phyloP scores from a whole-genome alignment of 1,284 basidiomycete species.

The Mycena citricolor region DNA sequence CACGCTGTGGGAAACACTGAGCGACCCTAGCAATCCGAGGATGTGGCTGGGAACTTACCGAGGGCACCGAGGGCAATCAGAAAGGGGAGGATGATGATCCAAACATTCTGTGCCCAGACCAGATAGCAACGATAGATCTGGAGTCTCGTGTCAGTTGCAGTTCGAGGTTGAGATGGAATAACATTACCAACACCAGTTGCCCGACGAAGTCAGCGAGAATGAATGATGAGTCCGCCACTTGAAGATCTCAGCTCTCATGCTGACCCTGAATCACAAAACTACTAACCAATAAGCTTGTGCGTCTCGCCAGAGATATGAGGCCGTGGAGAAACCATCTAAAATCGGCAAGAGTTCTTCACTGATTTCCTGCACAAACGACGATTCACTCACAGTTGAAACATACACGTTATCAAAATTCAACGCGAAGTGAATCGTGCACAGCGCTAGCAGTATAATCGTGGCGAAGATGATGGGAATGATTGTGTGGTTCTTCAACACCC shows the following conservation, averaged over 20 bases:
- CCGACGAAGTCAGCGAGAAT: constrained; percentile 13
- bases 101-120: constrained; percentile 34
- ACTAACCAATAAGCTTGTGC: constrained; percentile 6
- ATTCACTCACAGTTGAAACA: no score
- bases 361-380: no score
- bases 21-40: constrained; percentile 1
- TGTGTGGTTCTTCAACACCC: not conserved
- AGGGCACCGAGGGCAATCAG: constrained; percentile 34
- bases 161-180: no score
- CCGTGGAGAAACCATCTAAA: constrained; percentile 13
- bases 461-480: constrained; percentile 22
- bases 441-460: constrained; percentile 32
- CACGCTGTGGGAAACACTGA: constrained; percentile 25
- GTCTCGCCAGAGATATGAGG: constrained; percentile 13
- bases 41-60: constrained; percentile 28
- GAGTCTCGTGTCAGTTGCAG: no score
- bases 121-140: constrained; percentile 41
- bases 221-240: constrained; percentile 34
- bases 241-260: not conserved
- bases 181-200: no score
- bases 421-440: constrained; percentile 37
- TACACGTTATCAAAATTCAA: constrained; percentile 40
- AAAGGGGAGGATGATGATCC: constrained; percentile 32
- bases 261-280: not conserved
- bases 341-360: no score